phyloP scores from a whole-genome alignment of 208 protist species.

The Trypanosoma vivax region DNA sequence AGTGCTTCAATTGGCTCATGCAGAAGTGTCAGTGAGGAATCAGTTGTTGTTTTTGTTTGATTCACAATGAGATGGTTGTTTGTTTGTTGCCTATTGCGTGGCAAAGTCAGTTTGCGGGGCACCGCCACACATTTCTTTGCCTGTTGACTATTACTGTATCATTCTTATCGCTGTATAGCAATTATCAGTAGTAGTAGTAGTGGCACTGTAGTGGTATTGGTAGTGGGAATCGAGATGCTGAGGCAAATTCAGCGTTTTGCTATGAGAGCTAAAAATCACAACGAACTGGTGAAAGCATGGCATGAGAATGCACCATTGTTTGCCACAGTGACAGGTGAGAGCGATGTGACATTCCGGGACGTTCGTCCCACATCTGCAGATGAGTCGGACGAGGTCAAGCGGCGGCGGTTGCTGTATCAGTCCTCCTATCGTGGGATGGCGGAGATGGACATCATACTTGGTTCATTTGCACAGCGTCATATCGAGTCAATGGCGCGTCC shows the following conservation, averaged over 20 bases:
- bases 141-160: too few relatives aligned
- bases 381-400: conserved; percentile 58
- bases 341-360: conserved; percentile 59
- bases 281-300: conserved; percentile 24
- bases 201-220: too few relatives aligned
- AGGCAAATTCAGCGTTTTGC: conserved; percentile 8
- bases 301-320: conserved; percentile 8
- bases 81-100: too few relatives aligned
- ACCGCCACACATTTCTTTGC: too few relatives aligned
- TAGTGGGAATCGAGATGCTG: conserved; percentile 12
- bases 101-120: too few relatives aligned
- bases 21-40: too few relatives aligned
- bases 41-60: too few relatives aligned
- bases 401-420: conserved; percentile 72
- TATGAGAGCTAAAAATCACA: conserved; percentile 15
- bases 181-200: too few relatives aligned
- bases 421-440: conserved; percentile 84
- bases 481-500: conserved; percentile 28
- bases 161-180: too few relatives aligned
- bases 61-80: too few relatives aligned
- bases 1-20: too few relatives aligned
- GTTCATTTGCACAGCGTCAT: conserved; percentile 63
- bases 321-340: conserved; percentile 26
- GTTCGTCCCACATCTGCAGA: conserved; percentile 35
- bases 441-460: conserved; percentile 88